These are phyloP conservation scores for Diutina rugosa DNA, from an alignment of 1,139 yeast species.

Conservation along the genomic window DNA sequence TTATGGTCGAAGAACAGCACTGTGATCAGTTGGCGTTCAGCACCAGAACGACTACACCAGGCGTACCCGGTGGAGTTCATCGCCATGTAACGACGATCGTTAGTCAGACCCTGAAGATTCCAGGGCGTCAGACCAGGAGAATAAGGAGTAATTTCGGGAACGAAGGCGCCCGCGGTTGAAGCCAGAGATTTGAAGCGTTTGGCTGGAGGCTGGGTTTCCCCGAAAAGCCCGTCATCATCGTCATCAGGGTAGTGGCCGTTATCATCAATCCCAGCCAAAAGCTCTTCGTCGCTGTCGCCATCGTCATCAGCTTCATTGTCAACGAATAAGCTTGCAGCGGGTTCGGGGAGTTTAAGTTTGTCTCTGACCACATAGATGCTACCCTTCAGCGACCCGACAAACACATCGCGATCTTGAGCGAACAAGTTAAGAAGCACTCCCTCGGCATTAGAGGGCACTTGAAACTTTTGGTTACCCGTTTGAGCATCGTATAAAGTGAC, in stretches of 20 bases:
- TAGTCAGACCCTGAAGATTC: conserved; percentile 19
- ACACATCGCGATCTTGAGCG: not conserved
- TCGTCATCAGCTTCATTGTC: not conserved
- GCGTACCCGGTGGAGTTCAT: conserved; percentile 77
- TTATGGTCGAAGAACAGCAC: conserved; percentile 80
- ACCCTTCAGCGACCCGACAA: not conserved
- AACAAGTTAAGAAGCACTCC: not conserved
- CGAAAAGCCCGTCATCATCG: not conserved
- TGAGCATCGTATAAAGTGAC: not conserved
- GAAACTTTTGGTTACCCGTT: not conserved
- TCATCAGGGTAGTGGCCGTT: not conserved
- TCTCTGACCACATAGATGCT: not conserved
- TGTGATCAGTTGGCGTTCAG: conserved; percentile 51
- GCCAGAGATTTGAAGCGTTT: not conserved
- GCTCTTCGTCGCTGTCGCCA: not conserved
- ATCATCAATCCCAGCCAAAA: not conserved
- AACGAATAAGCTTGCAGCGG: not conserved
- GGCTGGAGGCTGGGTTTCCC: not conserved
- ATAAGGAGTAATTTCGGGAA: conserved; percentile 21
- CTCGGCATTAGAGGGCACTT: not conserved
- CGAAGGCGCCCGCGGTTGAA: conserved; percentile 1
- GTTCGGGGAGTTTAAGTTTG: not conserved
- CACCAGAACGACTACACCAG: conserved; percentile 47
- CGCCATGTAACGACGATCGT: conserved; percentile 58
- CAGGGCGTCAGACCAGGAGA: conserved; percentile 87